Conservation (phyloP, 164 flowering plant genomes). For the Brasenia schreberi region DNA sequence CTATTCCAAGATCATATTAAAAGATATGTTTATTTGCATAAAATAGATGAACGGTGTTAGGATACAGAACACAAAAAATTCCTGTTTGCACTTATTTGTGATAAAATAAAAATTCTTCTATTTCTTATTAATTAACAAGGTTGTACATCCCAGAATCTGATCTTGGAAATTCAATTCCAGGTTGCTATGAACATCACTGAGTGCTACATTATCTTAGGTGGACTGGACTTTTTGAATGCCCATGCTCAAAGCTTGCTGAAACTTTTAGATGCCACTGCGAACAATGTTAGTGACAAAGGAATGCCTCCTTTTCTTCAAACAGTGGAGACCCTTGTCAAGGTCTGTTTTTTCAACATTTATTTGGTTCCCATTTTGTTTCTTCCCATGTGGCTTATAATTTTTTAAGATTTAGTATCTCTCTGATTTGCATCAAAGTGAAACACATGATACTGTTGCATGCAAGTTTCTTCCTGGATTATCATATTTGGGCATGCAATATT, state of each 20-base stretch:
- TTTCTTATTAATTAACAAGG: not conserved
- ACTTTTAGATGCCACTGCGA: slow-evolving; percentile 68
- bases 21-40: no score
- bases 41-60: no score
- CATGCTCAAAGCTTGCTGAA: slow-evolving; percentile 67
- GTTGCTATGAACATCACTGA: slow-evolving; percentile 64
- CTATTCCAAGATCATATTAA: no score
- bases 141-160: not conserved
- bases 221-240: slow-evolving; percentile 54
- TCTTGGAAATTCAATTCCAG: slow-evolving; percentile 24
- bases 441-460: not conserved
- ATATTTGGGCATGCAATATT: not conserved
- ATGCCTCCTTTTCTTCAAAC: slow-evolving; percentile 65
- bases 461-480: not conserved
- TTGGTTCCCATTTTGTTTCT: not conserved
- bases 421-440: not conserved
- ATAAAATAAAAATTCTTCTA: no score
- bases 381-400: not conserved
- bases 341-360: slow-evolving; percentile 11
- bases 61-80: no score
- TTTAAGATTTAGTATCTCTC: not conserved
- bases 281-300: slow-evolving; percentile 86
- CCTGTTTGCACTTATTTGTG: not conserved
- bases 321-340: slow-evolving; percentile 81
- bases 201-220: slow-evolving; percentile 72